Evolutionary conservation across 768 basidiomycete genomes (phyloP).

Genomic region (Lactarius deliciosus): DNA sequence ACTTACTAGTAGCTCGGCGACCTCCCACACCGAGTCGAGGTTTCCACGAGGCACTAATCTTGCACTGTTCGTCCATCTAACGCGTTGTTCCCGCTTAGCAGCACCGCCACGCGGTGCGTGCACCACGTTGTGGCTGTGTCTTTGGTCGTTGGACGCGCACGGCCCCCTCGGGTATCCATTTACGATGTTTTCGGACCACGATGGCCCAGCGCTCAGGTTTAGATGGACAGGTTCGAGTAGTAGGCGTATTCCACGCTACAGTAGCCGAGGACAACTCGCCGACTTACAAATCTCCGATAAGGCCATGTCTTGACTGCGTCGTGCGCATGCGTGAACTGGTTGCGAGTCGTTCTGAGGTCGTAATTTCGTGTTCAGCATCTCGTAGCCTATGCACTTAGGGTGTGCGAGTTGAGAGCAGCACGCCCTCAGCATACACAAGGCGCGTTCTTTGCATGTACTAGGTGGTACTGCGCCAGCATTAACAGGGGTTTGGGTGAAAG

Average conservation of each 20-base stretch:
- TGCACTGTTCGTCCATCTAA: not conserved
- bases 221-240: not conserved
- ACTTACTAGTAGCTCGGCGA: not conserved
- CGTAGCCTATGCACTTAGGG: too few relatives aligned
- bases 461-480: not conserved
- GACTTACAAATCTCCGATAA: not conserved
- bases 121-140: not conserved
- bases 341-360: not conserved
- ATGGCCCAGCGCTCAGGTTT: not conserved
- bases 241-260: not conserved
- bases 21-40: not conserved
- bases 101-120: not conserved
- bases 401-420: too few relatives aligned
- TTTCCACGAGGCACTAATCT: not conserved
- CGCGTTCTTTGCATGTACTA: not conserved
- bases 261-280: not conserved
- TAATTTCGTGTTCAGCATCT: not conserved
- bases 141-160: not conserved
- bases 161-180: not conserved
- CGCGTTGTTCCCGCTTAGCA: not conserved
- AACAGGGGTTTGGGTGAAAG: not conserved
- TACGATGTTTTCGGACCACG: not conserved
- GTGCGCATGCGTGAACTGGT: not conserved
- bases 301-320: not conserved
- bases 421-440: not conserved